A percentile compares a stretch with the other conserved stretches of the same genome.
Conservation (phyloP, 345 rosid genomes). For the Eucalyptus cloeziana region DNA sequence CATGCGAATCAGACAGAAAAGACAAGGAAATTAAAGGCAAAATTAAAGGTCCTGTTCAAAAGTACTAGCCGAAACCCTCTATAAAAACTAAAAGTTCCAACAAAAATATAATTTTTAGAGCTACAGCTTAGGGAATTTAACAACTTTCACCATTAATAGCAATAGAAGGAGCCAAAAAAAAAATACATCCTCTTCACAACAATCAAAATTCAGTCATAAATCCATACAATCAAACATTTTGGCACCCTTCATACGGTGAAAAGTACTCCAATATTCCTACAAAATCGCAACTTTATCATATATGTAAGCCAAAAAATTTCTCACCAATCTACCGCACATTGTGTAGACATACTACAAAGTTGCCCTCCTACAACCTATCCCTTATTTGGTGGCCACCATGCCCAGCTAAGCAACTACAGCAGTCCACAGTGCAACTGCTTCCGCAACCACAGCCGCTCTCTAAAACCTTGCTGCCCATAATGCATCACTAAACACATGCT, state of each 20-base stretch:
- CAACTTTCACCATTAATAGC: not conserved
- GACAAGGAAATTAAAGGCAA: not conserved
- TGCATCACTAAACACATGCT: not conserved
- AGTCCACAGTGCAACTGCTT: not conserved
- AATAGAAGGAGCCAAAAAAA: not conserved
- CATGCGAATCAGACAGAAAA: not conserved
- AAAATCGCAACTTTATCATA: not conserved
- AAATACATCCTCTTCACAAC: not conserved
- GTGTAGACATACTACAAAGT: not conserved
- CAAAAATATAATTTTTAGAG: not conserved
- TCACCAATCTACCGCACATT: not conserved
- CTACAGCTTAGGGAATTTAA: not conserved
- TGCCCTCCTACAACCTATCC: not conserved
- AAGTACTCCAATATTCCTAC: not conserved
- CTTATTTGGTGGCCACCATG: not conserved
- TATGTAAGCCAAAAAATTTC: not conserved
- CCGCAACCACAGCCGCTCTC: not conserved
- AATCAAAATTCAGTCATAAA: not conserved
- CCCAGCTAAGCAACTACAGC: not conserved
- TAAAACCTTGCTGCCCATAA: not conserved
- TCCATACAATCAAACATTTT: not conserved
- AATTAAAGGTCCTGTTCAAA: not conserved
- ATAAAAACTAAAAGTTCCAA: not conserved
- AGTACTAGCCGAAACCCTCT: not conserved
- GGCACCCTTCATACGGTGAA: not conserved